Evolutionary conservation across 768 basidiomycete species (phyloP).

Genomic region (Leccinellum luteum): DNA sequence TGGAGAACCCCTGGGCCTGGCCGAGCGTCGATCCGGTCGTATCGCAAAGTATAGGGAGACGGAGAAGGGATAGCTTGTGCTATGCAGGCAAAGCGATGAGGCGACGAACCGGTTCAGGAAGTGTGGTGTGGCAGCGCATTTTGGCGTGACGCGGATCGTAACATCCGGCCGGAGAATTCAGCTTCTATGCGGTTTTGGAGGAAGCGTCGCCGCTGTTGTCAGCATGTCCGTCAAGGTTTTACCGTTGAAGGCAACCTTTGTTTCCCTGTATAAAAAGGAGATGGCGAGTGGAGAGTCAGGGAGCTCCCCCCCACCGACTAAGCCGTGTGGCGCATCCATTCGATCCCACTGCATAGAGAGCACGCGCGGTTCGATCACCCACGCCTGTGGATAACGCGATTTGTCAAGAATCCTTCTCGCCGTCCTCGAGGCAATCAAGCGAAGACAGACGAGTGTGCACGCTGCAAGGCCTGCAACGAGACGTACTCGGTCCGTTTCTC

Average conservation of each 20-base stretch:
- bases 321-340: slow-evolving; percentile 14
- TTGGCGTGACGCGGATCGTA: slow-evolving; percentile 18
- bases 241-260: slow-evolving; percentile 6
- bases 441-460: slow-evolving; percentile 22
- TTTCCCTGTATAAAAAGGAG: slow-evolving; percentile 22
- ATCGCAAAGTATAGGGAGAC: slow-evolving; percentile 14
- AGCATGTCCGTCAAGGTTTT: slow-evolving; percentile 6
- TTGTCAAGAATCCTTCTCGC: slow-evolving; percentile 24
- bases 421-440: slow-evolving; percentile 35
- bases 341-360: slow-evolving; percentile 9
- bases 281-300: slow-evolving; percentile 1
- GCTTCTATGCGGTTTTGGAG: slow-evolving; percentile 6
- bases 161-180: background rate
- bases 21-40: slow-evolving; percentile 22
- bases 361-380: slow-evolving; percentile 19
- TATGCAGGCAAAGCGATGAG: slow-evolving; percentile 8
- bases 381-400: slow-evolving; percentile 24
- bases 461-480: slow-evolving; percentile 9
- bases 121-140: slow-evolving; percentile 4
- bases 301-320: background rate
- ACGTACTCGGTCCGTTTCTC: slow-evolving; percentile 16
- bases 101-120: slow-evolving; percentile 24
- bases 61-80: background rate
- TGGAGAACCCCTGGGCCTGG: slow-evolving; percentile 2
- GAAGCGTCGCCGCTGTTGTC: slow-evolving; percentile 16